phyloP scores from a whole-genome alignment of 2,329 filamentous ascomycete species.

The Fusarium nanum region DNA sequence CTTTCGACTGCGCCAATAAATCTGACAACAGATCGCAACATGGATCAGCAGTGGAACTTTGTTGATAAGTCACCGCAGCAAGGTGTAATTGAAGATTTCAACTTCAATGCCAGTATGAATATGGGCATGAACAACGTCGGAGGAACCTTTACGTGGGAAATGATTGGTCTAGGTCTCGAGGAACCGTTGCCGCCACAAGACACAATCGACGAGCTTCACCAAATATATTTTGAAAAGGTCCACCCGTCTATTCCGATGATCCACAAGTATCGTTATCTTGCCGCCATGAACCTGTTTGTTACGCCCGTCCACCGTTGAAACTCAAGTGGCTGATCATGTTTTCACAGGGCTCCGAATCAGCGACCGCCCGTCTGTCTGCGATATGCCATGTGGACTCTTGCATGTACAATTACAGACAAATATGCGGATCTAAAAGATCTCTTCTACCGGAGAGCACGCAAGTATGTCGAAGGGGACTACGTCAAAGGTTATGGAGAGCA shows the following conservation, averaged over 20 bases:
- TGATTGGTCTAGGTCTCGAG: conserved; percentile 69
- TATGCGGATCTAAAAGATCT: conserved; percentile 83
- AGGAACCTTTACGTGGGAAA: conserved; percentile 81
- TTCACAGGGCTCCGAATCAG: conserved; percentile 75
- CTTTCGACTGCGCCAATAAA: conserved; percentile 60
- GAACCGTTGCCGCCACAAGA: conserved; percentile 69
- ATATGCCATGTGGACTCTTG: conserved; percentile 96
- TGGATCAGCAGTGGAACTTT: conserved; percentile 66
- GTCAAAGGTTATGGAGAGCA: conserved; percentile 92
- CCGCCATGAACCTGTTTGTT: conserved; percentile 82
- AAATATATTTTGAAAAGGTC: conserved; percentile 90
- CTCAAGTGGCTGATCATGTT: conserved; percentile 22
- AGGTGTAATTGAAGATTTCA: conserved; percentile 66
- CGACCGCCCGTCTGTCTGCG: conserved; percentile 88
- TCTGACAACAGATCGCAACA: conserved; percentile 60
- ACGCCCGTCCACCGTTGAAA: background rate
- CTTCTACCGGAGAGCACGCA: conserved; percentile 89
- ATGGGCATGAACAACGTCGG: conserved; percentile 64
- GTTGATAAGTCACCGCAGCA: conserved; percentile 65
- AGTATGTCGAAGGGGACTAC: conserved; percentile 90
- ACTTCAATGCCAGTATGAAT: conserved; percentile 62
- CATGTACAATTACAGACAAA: conserved; percentile 86
- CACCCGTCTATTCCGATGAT: conserved; percentile 90
- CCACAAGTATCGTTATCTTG: conserved; percentile 86
- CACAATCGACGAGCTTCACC: conserved; percentile 85